These are phyloP conservation scores for Mycena floridula DNA, from an alignment of 768 basidiomycete species.

Conservation along the genomic window DNA sequence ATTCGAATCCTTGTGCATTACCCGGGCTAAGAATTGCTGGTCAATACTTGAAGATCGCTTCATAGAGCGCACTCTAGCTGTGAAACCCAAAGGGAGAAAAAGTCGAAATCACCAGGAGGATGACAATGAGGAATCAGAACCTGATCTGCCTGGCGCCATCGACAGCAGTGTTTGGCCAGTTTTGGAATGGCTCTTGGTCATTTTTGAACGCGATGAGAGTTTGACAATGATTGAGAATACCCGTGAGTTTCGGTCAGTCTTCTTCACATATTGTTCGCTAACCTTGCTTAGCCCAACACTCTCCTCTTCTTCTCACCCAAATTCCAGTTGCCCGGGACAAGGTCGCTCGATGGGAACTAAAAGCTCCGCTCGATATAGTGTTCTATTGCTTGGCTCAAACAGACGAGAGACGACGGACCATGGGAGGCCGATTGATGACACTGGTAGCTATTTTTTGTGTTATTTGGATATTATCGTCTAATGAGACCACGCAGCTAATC, in stretches of 20 bases:
- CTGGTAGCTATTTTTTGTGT: constrained; percentile 16
- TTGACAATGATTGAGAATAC: constrained; percentile 24
- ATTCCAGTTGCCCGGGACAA: constrained; percentile 48
- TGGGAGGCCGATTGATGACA: constrained; percentile 13
- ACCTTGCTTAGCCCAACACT: constrained; percentile 26
- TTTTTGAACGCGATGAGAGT: constrained; percentile 67
- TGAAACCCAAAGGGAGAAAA: constrained; percentile 4
- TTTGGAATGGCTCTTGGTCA: constrained; percentile 58
- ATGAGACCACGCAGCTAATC: constrained; percentile 25
- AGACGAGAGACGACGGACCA: constrained; percentile 4
- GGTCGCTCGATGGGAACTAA: constrained; percentile 50
- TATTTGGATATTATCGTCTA: not conserved
- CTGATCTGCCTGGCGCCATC: constrained; percentile 27
- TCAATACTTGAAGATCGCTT: constrained; percentile 51
- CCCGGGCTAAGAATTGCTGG: constrained; percentile 54
- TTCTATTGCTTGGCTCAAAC: constrained; percentile 1
- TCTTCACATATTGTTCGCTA: not conserved
- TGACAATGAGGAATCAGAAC: constrained; percentile 18
- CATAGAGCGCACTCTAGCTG: constrained; percentile 24
- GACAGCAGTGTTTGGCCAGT: constrained; percentile 64
- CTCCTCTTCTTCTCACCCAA: constrained; percentile 50
- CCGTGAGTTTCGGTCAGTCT: constrained; percentile 22
- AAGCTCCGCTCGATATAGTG: constrained; percentile 32
- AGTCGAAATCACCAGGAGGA: constrained; percentile 14
- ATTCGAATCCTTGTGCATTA: constrained; percentile 46